Percentiles rank a stretch among this genome's conserved stretches.
Evolutionary conservation across 148 eudicot genomes (phyloP).

Genomic region (Nyssa sinensis): DNA sequence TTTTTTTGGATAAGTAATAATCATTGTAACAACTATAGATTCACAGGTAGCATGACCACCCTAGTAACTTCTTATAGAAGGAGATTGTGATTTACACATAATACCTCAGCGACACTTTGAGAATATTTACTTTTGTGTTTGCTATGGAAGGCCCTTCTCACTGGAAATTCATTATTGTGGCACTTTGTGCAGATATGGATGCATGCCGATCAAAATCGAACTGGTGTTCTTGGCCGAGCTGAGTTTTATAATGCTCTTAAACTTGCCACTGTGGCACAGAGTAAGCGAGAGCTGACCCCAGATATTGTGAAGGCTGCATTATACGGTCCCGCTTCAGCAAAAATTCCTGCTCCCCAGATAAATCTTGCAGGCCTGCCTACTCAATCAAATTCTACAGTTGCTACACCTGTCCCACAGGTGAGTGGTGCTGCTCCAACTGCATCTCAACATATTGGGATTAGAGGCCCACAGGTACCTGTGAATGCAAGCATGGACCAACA

Average conservation of each 20-base stretch:
- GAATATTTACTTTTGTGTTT: conserved; percentile 5
- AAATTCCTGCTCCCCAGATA: conserved; percentile 92
- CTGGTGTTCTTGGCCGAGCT: conserved; percentile 78
- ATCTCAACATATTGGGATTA: conserved; percentile 41
- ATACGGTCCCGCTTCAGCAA: conserved; percentile 82
- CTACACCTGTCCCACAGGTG: conserved; percentile 37
- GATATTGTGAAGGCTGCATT: conserved; percentile 88
- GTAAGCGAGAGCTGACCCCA: conserved; percentile 77
- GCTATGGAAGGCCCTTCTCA: not conserved
- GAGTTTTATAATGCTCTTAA: conserved; percentile 94
- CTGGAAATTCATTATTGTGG: conserved; percentile 10
- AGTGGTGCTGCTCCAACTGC: conserved; percentile 26
- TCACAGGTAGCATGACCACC: not conserved
- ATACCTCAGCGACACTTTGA: conserved; percentile 8
- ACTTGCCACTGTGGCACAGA: conserved; percentile 96
- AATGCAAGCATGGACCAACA: conserved; percentile 43
- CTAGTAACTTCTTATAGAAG: not conserved
- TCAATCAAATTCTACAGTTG: conserved; percentile 42
- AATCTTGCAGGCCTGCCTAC: conserved; percentile 47
- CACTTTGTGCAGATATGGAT: conserved; percentile 71
- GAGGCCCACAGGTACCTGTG: conserved; percentile 40
- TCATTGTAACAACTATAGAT: not conserved
- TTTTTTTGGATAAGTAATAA: too few species aligned
- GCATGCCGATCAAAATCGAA: conserved; percentile 74
- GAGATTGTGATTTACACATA: not conserved